Base-by-base conservation (phyloP, 768 basidiomycete genomes). In the Psilocybe sp. region DNA sequence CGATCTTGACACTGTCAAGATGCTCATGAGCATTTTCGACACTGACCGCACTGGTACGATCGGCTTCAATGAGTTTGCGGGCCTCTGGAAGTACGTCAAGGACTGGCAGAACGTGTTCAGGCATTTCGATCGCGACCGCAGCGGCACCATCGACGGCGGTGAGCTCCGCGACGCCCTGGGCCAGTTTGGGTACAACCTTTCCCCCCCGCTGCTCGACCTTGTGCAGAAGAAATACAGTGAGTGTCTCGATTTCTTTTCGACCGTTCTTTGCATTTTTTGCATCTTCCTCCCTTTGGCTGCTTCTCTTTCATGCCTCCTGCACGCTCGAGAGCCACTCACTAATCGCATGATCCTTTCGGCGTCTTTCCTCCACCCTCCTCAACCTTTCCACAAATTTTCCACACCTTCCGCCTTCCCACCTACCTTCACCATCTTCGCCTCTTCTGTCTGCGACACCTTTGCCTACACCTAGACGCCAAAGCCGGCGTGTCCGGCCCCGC, bases 31-130 rank as follows among this genome's bases (percentile, higher is more conserved):
- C 23, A 28, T 28, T 7, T 28, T 28, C 23, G 23, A 28, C 23
- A 28, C 23, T 3, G 23, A 28, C 23, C 23, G 23, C 23, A 28
- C 4, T 7, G 23, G 23, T 7, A 28, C 23, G 23, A 28, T 28
- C 23, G 23, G 23, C 23, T 28, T 28, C 23, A 28, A 28, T 7
- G 23, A 28, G 81, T 93, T 92, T 60, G 60, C 78, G 40, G 87
- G 87, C 4, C 78, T 91, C 18, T 92, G 87, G 85, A 85, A 86
- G 60, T 90, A 89, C 66, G 83, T 90, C 79, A 84, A 87, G 79
- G 88, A 92, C 64, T 92, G 89, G 90, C 88, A 91, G 69, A 81
- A 82, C 50, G 83, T 89, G 49, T 92, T 91, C 74, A 77, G 74
- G 40, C 86, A 88, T 67, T 92, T 92, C 57, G 91, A 93, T 68